Base-by-base conservation (phyloP, 2,329 filamentous ascomycete species). In the Penicillium sp. region DNA sequence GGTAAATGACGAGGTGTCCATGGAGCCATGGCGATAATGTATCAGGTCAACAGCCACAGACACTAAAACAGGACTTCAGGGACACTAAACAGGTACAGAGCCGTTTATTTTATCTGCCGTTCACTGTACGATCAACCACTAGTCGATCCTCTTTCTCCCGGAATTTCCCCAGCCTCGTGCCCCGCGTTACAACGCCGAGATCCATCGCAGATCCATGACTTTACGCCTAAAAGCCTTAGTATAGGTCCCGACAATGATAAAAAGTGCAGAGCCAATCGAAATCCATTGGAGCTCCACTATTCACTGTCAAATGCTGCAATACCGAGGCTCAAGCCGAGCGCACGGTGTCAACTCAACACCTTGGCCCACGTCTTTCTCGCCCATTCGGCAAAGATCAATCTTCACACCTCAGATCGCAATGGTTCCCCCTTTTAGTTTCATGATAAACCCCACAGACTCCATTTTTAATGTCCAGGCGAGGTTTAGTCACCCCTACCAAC, bases 371-470 rank as follows among this genome's bases (percentile, higher is more conserved):
- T 41, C 16, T 15, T 21, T 9, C 10, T 7, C 35, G 8, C 16
- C 6, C 18, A 51, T 51, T 55, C 29, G 52, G 18, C 9, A 40
- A 31, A 54, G 38, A 50, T 55, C 40, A 27, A 27, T 35, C 18
- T 46, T 25, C 35, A 50, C 35, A 29, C 34, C 6, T n/a, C 32
- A 25, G 34, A 51, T 29, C 40, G 40, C 52, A 51, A 21, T 51
- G 52, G 18, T 54, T 51, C 29, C 35, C 35, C 52, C 23, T 45
- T 46, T 51, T 32, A n/a, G 52, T 46, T 29, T 13, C 38, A 35
- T 29, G 23, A 35, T 13, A 16, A 12, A n/a, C 39, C 18, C 13
- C 23, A 32, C 5, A 15, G 13, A 31, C 35, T 39, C 37, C 42
- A 47, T 35, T 27, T 27, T n/a, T 13, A 8, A 41, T n/a, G 31